phyloP scores from a whole-genome alignment of 78 protist species.

The Dictyostelium discoideum region DNA sequence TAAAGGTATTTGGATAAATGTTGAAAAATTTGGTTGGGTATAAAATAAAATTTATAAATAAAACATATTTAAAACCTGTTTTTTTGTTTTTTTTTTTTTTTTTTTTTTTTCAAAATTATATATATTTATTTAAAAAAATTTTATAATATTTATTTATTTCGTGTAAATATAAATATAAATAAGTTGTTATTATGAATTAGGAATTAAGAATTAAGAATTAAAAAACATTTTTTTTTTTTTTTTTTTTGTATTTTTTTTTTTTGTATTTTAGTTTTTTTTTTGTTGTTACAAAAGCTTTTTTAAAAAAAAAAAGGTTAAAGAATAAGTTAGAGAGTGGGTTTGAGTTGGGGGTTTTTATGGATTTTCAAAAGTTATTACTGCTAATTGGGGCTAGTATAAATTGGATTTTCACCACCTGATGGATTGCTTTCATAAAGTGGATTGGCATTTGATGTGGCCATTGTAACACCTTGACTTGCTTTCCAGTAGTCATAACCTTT shows the following conservation, averaged over 20 bases:
- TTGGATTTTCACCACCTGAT: slow-evolving; percentile 25
- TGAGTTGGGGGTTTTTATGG: background rate
- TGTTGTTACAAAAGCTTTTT: background rate
- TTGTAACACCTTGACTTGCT: background rate
- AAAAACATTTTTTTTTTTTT: too few relatives aligned
- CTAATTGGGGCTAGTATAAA: background rate
- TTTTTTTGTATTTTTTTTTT: background rate
- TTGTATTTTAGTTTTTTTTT: background rate
- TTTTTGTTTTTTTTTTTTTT: background rate
- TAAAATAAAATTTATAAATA: background rate
- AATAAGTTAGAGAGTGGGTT: background rate
- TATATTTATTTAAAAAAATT: background rate
- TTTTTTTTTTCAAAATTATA: background rate
- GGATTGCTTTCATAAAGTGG: slow-evolving; percentile 63
- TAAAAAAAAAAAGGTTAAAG: background rate
- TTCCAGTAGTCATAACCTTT: slow-evolving; percentile 13
- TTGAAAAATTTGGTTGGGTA: slow-evolving; percentile 66
- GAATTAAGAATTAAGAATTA: too few relatives aligned
- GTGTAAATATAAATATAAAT: background rate
- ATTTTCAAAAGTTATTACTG: background rate
- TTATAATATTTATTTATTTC: background rate
- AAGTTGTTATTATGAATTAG: too few relatives aligned
- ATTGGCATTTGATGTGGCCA: slow-evolving; percentile 40
- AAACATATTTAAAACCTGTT: background rate
- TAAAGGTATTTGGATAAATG: slow-evolving; percentile 36